Conservation (phyloP, 192 early-diverging fungal species). For the Geranomyces michiganensis region DNA sequence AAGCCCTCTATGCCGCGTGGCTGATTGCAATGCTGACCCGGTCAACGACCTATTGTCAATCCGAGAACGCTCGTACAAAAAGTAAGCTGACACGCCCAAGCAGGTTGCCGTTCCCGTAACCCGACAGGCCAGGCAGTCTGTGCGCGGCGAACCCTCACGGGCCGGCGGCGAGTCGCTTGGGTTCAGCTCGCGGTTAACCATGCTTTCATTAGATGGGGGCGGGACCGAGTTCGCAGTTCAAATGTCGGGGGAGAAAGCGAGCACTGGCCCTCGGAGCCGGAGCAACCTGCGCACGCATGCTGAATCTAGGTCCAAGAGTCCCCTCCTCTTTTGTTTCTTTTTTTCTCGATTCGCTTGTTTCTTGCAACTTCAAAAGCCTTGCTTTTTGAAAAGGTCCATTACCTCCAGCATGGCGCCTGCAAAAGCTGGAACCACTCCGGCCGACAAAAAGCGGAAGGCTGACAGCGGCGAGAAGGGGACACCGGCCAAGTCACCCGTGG, state of each 20-base stretch:
- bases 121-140: conserved; percentile 31
- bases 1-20: conserved; percentile 13
- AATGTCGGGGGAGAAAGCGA: no score
- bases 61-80: conserved; percentile 21
- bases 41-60: not conserved
- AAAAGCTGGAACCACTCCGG: not conserved
- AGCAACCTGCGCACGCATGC: no score
- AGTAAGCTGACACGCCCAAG: conserved; percentile 23
- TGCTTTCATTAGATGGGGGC: no score
- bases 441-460: not conserved
- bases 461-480: not conserved
- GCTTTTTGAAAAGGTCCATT: no score
- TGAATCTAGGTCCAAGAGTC: no score
- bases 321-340: no score
- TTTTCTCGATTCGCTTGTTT: no score
- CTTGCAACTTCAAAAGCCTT: no score
- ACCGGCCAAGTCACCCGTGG: not conserved
- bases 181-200: no score
- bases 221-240: no score
- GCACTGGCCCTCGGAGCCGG: no score
- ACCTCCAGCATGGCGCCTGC: conserved; percentile 7
- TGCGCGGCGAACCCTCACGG: not conserved
- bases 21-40: not conserved
- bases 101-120: conserved; percentile 26
- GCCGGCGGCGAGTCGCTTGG: no score